phyloP scores from a whole-genome alignment of 805 yeast species.

The Ogataea polymorpha region DNA sequence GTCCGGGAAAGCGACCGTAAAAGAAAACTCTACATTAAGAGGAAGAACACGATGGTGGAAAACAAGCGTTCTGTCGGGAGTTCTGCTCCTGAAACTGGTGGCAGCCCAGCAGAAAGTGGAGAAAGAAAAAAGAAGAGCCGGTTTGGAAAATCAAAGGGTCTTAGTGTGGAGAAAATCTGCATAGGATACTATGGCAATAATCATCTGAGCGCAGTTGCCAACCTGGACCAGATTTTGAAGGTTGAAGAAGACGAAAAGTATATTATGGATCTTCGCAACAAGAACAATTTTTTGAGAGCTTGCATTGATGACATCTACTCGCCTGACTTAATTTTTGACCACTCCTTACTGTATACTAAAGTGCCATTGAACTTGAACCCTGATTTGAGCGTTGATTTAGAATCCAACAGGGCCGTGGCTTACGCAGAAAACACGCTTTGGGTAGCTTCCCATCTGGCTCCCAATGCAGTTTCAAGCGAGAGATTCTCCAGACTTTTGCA shows the following conservation, averaged over 20 bases:
- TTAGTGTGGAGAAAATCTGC: slow-evolving; percentile 15
- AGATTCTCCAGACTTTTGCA: slow-evolving; percentile 29
- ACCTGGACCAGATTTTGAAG: slow-evolving; percentile 21
- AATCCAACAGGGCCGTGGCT: slow-evolving; percentile 28
- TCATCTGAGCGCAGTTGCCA: slow-evolving; percentile 19
- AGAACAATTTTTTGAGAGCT: slow-evolving; percentile 15
- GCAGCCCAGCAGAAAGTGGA: slow-evolving; percentile 10
- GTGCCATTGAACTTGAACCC: slow-evolving; percentile 23
- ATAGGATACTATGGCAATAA: slow-evolving; percentile 16
- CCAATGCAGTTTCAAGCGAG: slow-evolving; percentile 11
- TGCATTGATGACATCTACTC: slow-evolving; percentile 27
- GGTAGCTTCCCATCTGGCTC: slow-evolving; percentile 16
- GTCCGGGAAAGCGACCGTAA: slow-evolving; percentile 26
- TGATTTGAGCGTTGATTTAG: slow-evolving; percentile 22
- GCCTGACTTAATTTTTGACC: slow-evolving; percentile 14
- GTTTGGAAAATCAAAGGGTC: slow-evolving; percentile 4
- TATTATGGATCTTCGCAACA: slow-evolving; percentile 18
- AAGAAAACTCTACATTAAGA: slow-evolving; percentile 28
- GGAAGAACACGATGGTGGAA: slow-evolving; percentile 14
- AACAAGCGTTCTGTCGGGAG: slow-evolving; percentile 9
- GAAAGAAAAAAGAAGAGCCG: slow-evolving; percentile 4
- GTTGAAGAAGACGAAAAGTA: slow-evolving; percentile 26
- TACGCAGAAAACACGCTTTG: slow-evolving; percentile 27
- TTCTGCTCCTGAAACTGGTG: slow-evolving; percentile 7
- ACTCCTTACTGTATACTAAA: slow-evolving; percentile 27